Evolutionary conservation across 2,329 filamentous ascomycete genomes (phyloP).

Genomic region (Aspergillus calidoustus): DNA sequence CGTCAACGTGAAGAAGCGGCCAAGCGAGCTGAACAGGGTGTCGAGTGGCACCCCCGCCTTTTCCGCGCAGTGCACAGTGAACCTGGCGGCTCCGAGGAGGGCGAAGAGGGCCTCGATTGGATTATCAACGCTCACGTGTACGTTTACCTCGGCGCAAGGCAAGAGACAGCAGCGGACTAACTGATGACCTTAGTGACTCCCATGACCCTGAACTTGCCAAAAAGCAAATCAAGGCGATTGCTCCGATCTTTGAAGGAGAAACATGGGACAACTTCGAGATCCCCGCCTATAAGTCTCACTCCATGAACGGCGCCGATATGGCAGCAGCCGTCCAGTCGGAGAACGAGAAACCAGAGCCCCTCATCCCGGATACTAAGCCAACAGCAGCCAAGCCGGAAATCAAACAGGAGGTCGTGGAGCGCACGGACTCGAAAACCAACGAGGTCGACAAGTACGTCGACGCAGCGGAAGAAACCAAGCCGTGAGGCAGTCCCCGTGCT

Average conservation of each 20-base stretch:
- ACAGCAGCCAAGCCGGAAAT: not conserved
- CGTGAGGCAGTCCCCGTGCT: conserved; percentile 12
- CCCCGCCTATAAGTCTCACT: conserved; percentile 50
- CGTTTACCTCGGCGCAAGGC: conserved; percentile 33
- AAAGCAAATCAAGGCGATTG: conserved; percentile 84
- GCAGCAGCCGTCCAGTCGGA: not conserved
- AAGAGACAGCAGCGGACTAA: conserved; percentile 10
- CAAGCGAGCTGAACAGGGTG: conserved; percentile 72
- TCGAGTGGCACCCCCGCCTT: conserved; percentile 86
- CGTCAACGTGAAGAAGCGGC: conserved; percentile 88
- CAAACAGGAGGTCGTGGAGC: conserved; percentile 7
- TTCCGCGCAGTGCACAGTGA: conserved; percentile 78
- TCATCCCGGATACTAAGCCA: not conserved
- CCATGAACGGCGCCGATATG: conserved; percentile 9
- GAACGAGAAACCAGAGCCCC: not conserved
- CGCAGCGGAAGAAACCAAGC: conserved; percentile 36
- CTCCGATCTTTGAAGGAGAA: conserved; percentile 82
- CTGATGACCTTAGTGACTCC: conserved; percentile 56
- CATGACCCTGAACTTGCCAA: conserved; percentile 70
- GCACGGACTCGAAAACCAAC: conserved; percentile 8
- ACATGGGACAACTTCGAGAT: conserved; percentile 61
- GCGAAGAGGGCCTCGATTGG: conserved; percentile 91
- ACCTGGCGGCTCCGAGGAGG: conserved; percentile 73
- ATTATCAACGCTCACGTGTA: conserved; percentile 88
- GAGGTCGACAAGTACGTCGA: conserved; percentile 47